Base-by-base conservation (phyloP, 495 filamentous ascomycete species). In the Umbilicaria muhlenbergii region DNA sequence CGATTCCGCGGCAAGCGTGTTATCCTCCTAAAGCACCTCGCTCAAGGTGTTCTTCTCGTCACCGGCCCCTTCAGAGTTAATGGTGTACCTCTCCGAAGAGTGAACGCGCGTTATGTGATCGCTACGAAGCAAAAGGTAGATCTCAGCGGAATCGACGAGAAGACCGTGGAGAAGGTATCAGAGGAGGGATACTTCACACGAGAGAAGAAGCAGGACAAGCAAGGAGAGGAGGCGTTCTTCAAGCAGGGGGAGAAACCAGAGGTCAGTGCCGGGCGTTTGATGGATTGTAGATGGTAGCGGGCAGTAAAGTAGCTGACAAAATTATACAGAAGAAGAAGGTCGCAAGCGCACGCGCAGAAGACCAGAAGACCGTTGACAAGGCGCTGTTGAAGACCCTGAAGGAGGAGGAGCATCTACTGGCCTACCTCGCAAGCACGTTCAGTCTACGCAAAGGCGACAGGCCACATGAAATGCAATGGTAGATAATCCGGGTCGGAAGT, bases 1-100 rank as follows among this genome's bases (percentile, higher is more conserved):
- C 91, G 92, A 61, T 99, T 96, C 84, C 91, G 92, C 58, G 92
- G 92, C 74, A 96, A 95, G 84, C 92, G 92, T 63, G 92, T 99
- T 59, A 73, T 99, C 61, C 87, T 94, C 66, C 83, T 99, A 65
- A 96, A 95, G 77, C 73, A 80, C 70, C 86, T 99, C 61, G 69
- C 81, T 58, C 83, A 94, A 72, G 92, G 92, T 68, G 83, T 95
- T 50, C 86, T 99, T 61, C 86, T 99, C 59, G 83, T 99, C 53
- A 99, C 92, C 59, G 92, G 92, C 54, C 92, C 92, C 60, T 99
- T 95, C 81, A 96, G 94, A 81, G 80, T 96, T 74, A 99, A 99
- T 72, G 92, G 92, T 68, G 92, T 99, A 49, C 92, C 92, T 49
- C 81, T 99, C 58, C 80, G 92, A 65, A 78, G 92, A 67, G 91